Evolutionary conservation across 768 basidiomycete genomes (phyloP), one percentile per base, ranked within the genome.

Genomic region (Dioszegia crocea): DNA sequence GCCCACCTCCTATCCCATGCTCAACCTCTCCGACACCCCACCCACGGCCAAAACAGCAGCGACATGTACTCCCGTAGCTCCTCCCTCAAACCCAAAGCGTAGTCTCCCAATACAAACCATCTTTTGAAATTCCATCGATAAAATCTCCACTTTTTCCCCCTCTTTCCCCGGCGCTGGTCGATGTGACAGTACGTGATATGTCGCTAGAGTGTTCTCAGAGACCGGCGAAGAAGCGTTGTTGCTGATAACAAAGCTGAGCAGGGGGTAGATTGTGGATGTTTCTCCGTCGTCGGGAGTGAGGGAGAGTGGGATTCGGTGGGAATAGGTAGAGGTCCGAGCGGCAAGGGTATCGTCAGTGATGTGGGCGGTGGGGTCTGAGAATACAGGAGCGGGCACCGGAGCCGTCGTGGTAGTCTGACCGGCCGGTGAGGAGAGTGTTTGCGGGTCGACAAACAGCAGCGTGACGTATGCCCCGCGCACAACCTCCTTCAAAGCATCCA

Each of bases 271-370:
- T 33, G 55, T 27, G 6, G 10, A 21, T 19, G 30, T 10, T 11
- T 29, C 38, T 36, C 21, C 31, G 3, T 29, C 55, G 9, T 27
- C 31, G 12, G 19, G 23, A 17, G 52, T 10, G n/a, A 50, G 46
- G 26, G 12, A 6, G 26, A 50, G 24, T 17, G 53, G 60, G 16
- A 54, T 5, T n/a, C 59, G 59, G 19, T 56, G 47, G 19, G 44
- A 21, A 6, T 10, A 57, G 14, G 54, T 43, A 3, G 43, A 14
- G 2, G 52, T 31, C 14, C 57, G 49, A 1, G 41, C 59, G 12
- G 44, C 17, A 16, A 67, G 55, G 9, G 64, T 51, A 23, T 66
- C 56, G 49, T 70, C 66, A 31, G 66, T 56, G 19, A 73, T 58
- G 3, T 50, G 19, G 2, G 68, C 47, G 4, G 53, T 26, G 2